Evolutionary conservation across 192 early-diverging fungal genomes (phyloP), one percentile per base, ranked within the genome.

Genomic region (Coemansia sp.): DNA sequence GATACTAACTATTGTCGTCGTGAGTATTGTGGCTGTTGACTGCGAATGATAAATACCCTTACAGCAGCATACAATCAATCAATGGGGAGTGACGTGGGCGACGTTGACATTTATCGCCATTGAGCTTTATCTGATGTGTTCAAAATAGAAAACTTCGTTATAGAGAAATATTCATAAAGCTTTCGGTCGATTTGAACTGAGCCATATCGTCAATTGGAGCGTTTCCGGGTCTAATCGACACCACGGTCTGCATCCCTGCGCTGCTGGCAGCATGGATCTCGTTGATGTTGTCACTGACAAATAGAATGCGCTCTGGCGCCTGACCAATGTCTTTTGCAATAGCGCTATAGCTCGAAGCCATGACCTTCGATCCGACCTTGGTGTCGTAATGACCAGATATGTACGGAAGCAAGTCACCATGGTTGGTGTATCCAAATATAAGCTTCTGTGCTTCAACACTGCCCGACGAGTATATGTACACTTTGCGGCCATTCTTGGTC

Each of bases 381-480:
- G 97, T 99, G 70, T 99, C 97, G 79, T 91, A 99, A 76, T 99
- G 86, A 15, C 93, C 95, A 44, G 77, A 75, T 69, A 99, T 89
- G 70, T 87, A 90, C 81, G 18, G 70, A 23, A 87, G 79, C 49
- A 98, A 59, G 60, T 97, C 84, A 13, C 95, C 95, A 50, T 93
- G 86, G 43, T 90, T 87, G 4, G 90, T 91, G 69, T 86, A 89
- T 13, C 89, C 88, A 81, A 99, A 97, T 9, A 99, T 75, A 11
- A 97, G 84, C 79, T 98, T 98, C 66, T 99, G 97, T 0, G 96
- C 97, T 42, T 85, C 79, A 6, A 99, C 86, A 54, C 94, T 95
- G 10, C 97, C 97, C 65, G 95, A 98, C 32, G 95, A 97, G 86
- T 98, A 99, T 41, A 99, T 97, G 71, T 90, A 97, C 48, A 98